Evolutionary conservation across 2,329 filamentous ascomycete genomes (phyloP).

Genomic region (Ploettnerulaceae sp.): DNA sequence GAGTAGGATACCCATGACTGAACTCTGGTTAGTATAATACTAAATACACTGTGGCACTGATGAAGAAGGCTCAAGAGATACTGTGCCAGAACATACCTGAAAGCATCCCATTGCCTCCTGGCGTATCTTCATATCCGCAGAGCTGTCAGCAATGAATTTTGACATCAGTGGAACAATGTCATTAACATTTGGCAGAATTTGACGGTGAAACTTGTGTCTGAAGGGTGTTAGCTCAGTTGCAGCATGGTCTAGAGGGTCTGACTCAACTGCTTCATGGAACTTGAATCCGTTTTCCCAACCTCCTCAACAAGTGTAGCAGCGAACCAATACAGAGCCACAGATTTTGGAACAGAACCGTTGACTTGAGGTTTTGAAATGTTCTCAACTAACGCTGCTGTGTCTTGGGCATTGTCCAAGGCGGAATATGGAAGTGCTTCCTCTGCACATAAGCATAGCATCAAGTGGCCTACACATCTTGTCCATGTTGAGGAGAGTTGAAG

Average conservation of each 20-base stretch:
- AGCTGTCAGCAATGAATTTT: constrained; percentile 35
- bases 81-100: constrained; percentile 42
- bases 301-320: constrained; percentile 60
- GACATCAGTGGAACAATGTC: constrained; percentile 47
- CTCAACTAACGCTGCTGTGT: constrained; percentile 42
- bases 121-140: constrained; percentile 41
- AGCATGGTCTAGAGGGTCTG: constrained; percentile 5
- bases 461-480: constrained; percentile 58
- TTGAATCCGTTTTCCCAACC: constrained; percentile 61
- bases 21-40: constrained; percentile 16
- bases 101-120: constrained; percentile 56
- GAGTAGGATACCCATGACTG: constrained; percentile 72
- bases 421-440: constrained; percentile 45
- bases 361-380: constrained; percentile 47
- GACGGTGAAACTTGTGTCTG: constrained; percentile 44
- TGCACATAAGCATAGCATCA: constrained; percentile 54
- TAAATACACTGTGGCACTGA: too few relatives aligned
- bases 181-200: constrained; percentile 47
- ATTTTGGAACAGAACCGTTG: neutral
- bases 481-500: constrained; percentile 65
- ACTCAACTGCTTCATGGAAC: constrained; percentile 46
- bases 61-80: too few relatives aligned
- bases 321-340: constrained; percentile 59
- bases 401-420: constrained; percentile 40
- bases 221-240: constrained; percentile 9